Base-by-base conservation (phyloP, 192 early-diverging fungal genomes). In the Pecoramyces ruminantium region DNA sequence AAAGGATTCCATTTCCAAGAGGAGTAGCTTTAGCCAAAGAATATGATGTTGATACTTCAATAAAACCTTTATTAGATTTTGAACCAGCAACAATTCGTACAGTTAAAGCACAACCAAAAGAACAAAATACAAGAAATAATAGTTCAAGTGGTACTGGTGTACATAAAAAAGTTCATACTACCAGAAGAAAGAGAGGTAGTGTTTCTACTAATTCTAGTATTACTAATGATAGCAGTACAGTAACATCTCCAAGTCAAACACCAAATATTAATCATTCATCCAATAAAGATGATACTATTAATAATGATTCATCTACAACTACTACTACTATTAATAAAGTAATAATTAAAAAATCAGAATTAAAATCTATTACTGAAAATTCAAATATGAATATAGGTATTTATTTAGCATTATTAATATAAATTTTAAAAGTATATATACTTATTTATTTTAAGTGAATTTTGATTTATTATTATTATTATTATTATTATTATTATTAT, bases 21-120 rank as follows among this genome's bases (percentile, higher is more conserved):
- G 96, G 93, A n/a, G 88, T 94, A 12, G 86, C 90, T 77, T 84
- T 99, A 1, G 96, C 96, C 28, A 80, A 88, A 80, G 90, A 93
- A 78, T 98, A 95, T 83, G 86, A 86, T n/a, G 95, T 97, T 16
- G 88, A 93, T 78, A 80, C 88, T 11, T 77, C 92, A 17, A 84
- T 99, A 51, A 86, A 89, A 77, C 94, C 95, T 0, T 84, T 99
- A 29, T 86, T 98, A 28, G 93, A 97, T 25, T 94, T 94, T 84
- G 87, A 91, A 77, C 90, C 89, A 9, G 88, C 92, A 2, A 30
- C 17, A n/a, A 8, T 38, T 30, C 78, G 30, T 12, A 4, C 25
- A n/a, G 21, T 38, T 28, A 30, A 79, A 30, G 12, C 78, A 9
- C 30, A 27, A 30, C 78, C 30, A 28, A 39, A 30, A 28, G 78